These are phyloP conservation scores for Fusarium sp. DNA, from an alignment of 2,329 filamentous ascomycete genomes.

Conservation along the genomic window DNA sequence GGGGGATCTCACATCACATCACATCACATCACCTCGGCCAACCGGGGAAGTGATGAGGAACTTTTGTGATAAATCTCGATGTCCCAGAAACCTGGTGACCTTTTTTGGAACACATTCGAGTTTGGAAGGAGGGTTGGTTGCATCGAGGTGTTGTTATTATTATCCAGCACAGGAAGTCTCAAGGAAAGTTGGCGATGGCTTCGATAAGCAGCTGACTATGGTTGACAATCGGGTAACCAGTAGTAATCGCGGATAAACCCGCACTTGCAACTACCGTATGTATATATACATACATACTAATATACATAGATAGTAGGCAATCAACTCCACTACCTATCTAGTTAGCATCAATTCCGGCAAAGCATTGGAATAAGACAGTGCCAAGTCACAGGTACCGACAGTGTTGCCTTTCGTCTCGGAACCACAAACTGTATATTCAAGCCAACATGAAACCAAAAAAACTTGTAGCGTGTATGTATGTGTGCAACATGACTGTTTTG, in stretches of 20 bases:
- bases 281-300: too few species aligned
- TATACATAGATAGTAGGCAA: too few species aligned
- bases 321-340: too few species aligned
- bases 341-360: not conserved
- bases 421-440: not conserved
- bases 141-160: not conserved
- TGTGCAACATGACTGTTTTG: constrained; percentile 12
- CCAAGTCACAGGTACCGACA: constrained; percentile 1
- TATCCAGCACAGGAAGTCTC: not conserved
- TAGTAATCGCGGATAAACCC: not conserved
- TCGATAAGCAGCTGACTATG: not conserved
- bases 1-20: constrained; percentile 9
- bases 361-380: not conserved
- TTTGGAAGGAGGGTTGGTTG: not conserved
- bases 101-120: not conserved
- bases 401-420: constrained; percentile 4
- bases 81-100: not conserved
- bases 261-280: too few species aligned
- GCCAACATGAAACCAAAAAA: not conserved
- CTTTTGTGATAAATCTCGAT: constrained; percentile 30
- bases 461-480: not conserved
- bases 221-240: not conserved
- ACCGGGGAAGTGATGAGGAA: constrained; percentile 6
- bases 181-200: not conserved
- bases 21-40: not conserved